Evolutionary conservation across 2,329 filamentous ascomycete genomes (phyloP), one percentile per base, ranked within the genome.

Genomic region (Elsinoe ampelina): DNA sequence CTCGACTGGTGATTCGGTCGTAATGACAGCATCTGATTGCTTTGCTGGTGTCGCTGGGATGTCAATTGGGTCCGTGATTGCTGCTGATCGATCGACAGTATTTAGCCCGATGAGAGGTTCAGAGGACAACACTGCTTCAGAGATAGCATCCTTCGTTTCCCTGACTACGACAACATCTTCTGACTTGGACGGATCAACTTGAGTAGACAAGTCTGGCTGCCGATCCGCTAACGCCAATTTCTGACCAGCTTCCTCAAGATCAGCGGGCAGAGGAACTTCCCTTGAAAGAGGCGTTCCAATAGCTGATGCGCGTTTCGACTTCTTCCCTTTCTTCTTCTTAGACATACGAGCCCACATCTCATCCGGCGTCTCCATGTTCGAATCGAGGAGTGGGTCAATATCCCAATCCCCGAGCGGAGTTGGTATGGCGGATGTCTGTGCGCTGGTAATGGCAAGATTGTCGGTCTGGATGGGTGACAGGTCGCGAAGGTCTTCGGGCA

Each of bases 281-380:
- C 38, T 52, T 6, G 48, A 38, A 3, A 47, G 41, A 13, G 54
- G 54, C 3, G 54, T 56, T 2, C 42, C 41, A 19, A 56, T 26
- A 36, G 42, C 19, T 20, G 54, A 56, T 35, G 15, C 30, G 13
- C 41, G 39, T 15, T 56, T 50, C 15, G 54, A 56, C 32, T 56
- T 57, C 30, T 57, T 57, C 1, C 54, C 42, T 34, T 59, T 59
- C 57, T 60, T 57, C 26, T 32, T 51, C 39, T 59, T 60, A 13
- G 22, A 57, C 39, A 45, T 57, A 11, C 20, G 15, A 2, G 54
- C 54, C 54, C 54, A 56, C 32, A 56, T 38, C 38, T 56, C 54
- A 20, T 56, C 54, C 7, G 54, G 54, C 3, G 54, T 56, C 41
- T 56, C 54, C 8, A 36, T 13, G 19, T 45, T 56, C n/a, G 54